Base-by-base conservation (phyloP, 257 asterid genomes). In the Asclepias syriaca region DNA sequence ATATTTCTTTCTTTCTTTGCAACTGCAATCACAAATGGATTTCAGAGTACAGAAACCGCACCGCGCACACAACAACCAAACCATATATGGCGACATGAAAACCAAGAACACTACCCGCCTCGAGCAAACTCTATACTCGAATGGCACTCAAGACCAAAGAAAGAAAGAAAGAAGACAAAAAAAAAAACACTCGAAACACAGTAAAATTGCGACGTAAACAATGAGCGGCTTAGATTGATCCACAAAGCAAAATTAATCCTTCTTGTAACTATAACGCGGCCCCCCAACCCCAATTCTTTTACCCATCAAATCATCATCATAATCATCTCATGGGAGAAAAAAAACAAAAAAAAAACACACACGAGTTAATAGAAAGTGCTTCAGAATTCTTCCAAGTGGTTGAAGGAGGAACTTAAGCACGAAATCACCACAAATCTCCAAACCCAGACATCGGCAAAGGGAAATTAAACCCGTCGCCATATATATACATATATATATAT, bases 1-100 rank as follows among this genome's bases (percentile, higher is more conserved):
- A 77, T 39, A 73, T 29, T 29, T 29, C 34, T 27, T 71, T 77
- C 66, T 55, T 67, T 55, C 66, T 55, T 67, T 55, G 86, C 79
- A 81, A 78, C 86, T 87, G 89, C 85, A 81, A 77, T 61, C 80
- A 84, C 57, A 79, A 77, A 68, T 75, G 81, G 73, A 77, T 78
- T 80, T 79, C 77, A 84, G 87, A 79, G 54, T 39, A 68, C 59
- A 73, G 66, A 75, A 70, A 54, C 39, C 15, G 49, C 66, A 39
- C 34, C 21, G 55, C 61, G 18, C 48, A 2, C 65, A 19, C 29
- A 29, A 29, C 34, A 29, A 29, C 34, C 34, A 29, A 69, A 29
- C 29, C 48, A 53, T 16, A 70, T 37, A 70, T 55, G 12, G n/a
- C 19, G 8, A 8, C 50, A 21, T 12, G 11, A 34, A 54, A 70